These are phyloP conservation scores for Pyricularia pennisetigena DNA, from an alignment of 2,329 filamentous ascomycete species.

Conservation along the genomic window DNA sequence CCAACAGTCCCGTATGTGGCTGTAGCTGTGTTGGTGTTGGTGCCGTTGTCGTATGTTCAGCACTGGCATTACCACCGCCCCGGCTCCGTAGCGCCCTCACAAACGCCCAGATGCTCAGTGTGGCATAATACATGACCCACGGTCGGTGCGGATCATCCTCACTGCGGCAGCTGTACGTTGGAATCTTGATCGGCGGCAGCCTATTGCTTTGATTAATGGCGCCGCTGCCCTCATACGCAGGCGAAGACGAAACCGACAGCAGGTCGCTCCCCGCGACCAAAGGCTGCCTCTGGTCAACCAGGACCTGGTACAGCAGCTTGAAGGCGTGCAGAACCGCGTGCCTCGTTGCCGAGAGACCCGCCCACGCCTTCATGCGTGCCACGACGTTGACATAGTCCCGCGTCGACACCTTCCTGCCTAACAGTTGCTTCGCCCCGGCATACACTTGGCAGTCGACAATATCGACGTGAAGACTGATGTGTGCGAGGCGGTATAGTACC, in stretches of 20 bases:
- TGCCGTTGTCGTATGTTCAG: conserved; percentile 24
- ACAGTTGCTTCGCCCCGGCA: conserved; percentile 64
- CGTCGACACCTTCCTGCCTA: conserved; percentile 63
- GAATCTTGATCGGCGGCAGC: conserved; percentile 25
- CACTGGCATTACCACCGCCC: conserved; percentile 5
- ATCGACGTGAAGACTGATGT: conserved; percentile 82
- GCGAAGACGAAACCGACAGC: conserved; percentile 7
- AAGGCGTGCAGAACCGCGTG: conserved; percentile 81
- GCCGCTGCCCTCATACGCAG: conserved; percentile 6
- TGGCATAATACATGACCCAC: conserved; percentile 85
- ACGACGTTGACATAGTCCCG: conserved; percentile 66
- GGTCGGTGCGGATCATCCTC: conserved; percentile 78
- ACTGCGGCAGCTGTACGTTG: conserved; percentile 60
- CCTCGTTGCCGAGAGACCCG: conserved; percentile 60
- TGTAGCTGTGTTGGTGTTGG: conserved; percentile 25
- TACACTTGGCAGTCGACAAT: conserved; percentile 87
- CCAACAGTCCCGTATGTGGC: background rate
- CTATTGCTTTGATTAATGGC: conserved; percentile 10
- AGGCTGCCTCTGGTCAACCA: conserved; percentile 34
- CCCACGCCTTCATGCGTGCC: conserved; percentile 72
- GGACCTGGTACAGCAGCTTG: conserved; percentile 66
- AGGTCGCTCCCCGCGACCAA: background rate
- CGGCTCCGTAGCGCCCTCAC: conserved; percentile 45
- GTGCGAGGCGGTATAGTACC: conserved; percentile 75
- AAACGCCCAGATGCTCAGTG: conserved; percentile 80